Percentiles rank a stretch among this genome's conserved stretches.
These are phyloP conservation scores for Xylariaceae sp. DNA, from an alignment of 2,329 filamentous ascomycete genomes.

Conservation along the genomic window DNA sequence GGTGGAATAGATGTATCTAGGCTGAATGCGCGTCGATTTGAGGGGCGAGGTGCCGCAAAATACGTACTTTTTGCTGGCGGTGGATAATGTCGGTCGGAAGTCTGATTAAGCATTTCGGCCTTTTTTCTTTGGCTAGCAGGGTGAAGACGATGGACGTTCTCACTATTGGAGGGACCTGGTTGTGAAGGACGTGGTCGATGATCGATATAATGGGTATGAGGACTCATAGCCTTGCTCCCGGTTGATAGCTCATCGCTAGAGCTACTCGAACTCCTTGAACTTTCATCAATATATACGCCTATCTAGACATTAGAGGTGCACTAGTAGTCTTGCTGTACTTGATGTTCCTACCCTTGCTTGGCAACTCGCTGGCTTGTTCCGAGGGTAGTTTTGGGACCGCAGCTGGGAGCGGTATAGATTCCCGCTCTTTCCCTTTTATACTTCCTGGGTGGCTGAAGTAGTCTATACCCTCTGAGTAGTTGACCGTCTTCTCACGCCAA, in stretches of 20 bases:
- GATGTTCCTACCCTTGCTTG: slow-evolving; percentile 27
- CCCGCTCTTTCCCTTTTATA: slow-evolving; percentile 33
- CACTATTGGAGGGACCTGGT: slow-evolving; percentile 22
- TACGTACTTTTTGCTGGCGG: slow-evolving; percentile 31
- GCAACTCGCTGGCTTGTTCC: slow-evolving; percentile 18
- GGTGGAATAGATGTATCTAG: slow-evolving; percentile 14
- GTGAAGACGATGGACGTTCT: slow-evolving; percentile 28
- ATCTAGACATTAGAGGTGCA: slow-evolving; percentile 11
- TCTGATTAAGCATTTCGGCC: slow-evolving; percentile 19
- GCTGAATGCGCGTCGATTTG: slow-evolving; percentile 19
- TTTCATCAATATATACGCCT: slow-evolving; percentile 16
- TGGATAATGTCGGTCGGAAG: slow-evolving; percentile 30
- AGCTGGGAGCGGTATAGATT: slow-evolving; percentile 18
- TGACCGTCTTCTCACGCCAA: slow-evolving; percentile 26
- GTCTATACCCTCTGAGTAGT: slow-evolving; percentile 20
- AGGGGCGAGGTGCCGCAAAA: slow-evolving; percentile 32
- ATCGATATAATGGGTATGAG: slow-evolving; percentile 14
- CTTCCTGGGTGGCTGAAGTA: slow-evolving; percentile 22
- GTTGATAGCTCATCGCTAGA: slow-evolving; percentile 31
- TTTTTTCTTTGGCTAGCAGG: slow-evolving; percentile 24
- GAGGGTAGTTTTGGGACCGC: slow-evolving; percentile 19
- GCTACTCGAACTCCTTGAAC: slow-evolving; percentile 20
- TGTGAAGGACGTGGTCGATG: slow-evolving; percentile 19
- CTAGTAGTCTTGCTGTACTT: slow-evolving; percentile 12
- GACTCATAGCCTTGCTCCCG: slow-evolving; percentile 18